Evolutionary conservation across 2,329 filamentous ascomycete genomes (phyloP).

Genomic region (Botrytis fragariae): DNA sequence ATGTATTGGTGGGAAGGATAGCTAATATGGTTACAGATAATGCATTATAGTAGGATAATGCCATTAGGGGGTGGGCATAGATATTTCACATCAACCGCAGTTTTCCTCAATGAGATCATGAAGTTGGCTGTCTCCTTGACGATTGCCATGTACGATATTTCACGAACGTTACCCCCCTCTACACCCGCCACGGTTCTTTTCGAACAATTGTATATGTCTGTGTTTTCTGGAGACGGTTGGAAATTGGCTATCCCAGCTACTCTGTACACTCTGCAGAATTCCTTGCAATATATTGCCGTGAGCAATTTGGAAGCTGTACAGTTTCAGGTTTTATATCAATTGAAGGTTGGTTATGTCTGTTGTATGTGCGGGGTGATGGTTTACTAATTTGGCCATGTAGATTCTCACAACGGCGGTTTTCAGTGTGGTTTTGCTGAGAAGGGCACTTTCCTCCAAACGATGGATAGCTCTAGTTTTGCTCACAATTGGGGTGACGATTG

Average conservation of each 20-base stretch:
- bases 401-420: constrained; percentile 88
- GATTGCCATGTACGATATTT: constrained; percentile 84
- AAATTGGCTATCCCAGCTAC: constrained; percentile 86
- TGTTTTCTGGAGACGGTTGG: constrained; percentile 91
- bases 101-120: constrained; percentile 89
- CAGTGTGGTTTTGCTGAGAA: constrained; percentile 73
- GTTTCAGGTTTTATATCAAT: constrained; percentile 89
- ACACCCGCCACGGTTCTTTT: constrained; percentile 79
- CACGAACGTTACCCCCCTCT: constrained; percentile 70
- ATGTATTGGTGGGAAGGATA: not conserved
- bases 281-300: constrained; percentile 87
- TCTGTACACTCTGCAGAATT: constrained; percentile 88
- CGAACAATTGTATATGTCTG: constrained; percentile 71
- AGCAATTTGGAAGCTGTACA: constrained; percentile 89
- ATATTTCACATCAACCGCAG: constrained; percentile 90
- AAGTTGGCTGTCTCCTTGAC: constrained; percentile 85
- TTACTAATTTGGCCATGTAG: constrained; percentile 39
- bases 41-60: constrained; percentile 96
- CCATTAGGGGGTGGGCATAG: constrained; percentile 77
- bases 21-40: constrained; percentile 54
- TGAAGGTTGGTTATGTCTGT: constrained; percentile 60
- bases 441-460: constrained; percentile 66
- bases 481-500: constrained; percentile 77
- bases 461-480: constrained; percentile 81
- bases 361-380: not conserved